A percentile compares a stretch with the other conserved stretches of the same genome.
phyloP scores from a whole-genome alignment of 768 basidiomycete species.

The Ramaria rubella region DNA sequence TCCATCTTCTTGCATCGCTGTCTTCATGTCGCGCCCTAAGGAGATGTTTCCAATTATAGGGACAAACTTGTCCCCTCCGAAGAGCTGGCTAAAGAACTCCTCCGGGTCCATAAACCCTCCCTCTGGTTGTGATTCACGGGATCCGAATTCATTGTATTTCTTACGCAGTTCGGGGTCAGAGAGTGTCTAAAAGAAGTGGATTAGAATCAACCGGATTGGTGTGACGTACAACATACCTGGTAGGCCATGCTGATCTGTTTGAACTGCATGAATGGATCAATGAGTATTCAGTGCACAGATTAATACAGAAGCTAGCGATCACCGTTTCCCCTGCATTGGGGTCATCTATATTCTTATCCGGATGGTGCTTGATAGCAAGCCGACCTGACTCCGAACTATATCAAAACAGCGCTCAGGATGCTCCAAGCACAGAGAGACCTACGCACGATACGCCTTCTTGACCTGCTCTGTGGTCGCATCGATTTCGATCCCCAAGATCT shows the following conservation, averaged over 20 bases:
- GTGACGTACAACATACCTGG: constrained; percentile 13
- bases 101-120: constrained; percentile 82
- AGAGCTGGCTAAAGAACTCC: constrained; percentile 64
- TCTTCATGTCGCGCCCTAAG: constrained; percentile 87
- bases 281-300: not conserved
- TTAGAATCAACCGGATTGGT: not conserved
- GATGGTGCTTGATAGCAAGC: constrained; percentile 85
- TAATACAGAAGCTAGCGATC: constrained; percentile 23
- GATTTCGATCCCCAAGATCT: constrained; percentile 69
- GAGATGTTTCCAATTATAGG: constrained; percentile 88
- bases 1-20: constrained; percentile 81
- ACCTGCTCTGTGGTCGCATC: constrained; percentile 77
- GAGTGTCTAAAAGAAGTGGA: constrained; percentile 53
- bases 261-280: constrained; percentile 35
- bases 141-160: constrained; percentile 89
- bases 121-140: constrained; percentile 70
- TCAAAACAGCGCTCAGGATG: not conserved
- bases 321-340: constrained; percentile 66
- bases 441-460: constrained; percentile 84
- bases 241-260: constrained; percentile 82
- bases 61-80: constrained; percentile 81
- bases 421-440: not conserved
- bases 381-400: constrained; percentile 41
- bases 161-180: constrained; percentile 68
- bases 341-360: constrained; percentile 88